A percentile compares a stretch with the other conserved stretches of the same genome.
Evolutionary conservation across 148 eudicot species (phyloP).

Genomic region (Camellia granthamiana): DNA sequence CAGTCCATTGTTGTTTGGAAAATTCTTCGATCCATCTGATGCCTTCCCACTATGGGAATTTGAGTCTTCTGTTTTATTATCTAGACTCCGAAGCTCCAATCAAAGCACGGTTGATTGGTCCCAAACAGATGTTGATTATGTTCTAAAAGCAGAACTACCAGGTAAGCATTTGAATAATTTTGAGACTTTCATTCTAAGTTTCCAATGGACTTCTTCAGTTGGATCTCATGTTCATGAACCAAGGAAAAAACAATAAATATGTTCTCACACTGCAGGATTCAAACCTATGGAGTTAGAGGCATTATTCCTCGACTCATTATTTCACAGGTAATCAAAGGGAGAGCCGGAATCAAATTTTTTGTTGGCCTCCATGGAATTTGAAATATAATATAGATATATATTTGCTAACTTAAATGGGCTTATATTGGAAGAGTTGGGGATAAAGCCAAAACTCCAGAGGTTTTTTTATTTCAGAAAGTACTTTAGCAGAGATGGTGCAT

Average conservation of each 20-base stretch:
- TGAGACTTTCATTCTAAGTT: neutral
- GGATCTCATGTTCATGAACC: too few species aligned
- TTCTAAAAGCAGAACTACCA: constrained; percentile 60
- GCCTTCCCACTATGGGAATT: constrained; percentile 95
- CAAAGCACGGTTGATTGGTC: constrained; percentile 57
- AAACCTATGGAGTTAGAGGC: neutral
- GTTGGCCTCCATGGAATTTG: neutral
- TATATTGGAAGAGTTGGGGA: constrained; percentile 4
- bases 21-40: constrained; percentile 93
- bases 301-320: constrained; percentile 3
- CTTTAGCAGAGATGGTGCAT: neutral
- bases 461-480: neutral
- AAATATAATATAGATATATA: neutral
- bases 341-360: neutral
- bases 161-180: constrained; percentile 35
- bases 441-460: constrained; percentile 10
- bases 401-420: neutral
- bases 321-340: neutral
- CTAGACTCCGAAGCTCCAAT: constrained; percentile 32
- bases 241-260: too few species aligned
- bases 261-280: neutral
- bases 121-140: constrained; percentile 47
- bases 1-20: constrained; percentile 82
- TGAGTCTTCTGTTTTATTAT: constrained; percentile 54
- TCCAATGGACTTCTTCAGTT: neutral